phyloP scores from a whole-genome alignment of 2,329 filamentous ascomycete genomes.

The Phialemoniopsis sp. region DNA sequence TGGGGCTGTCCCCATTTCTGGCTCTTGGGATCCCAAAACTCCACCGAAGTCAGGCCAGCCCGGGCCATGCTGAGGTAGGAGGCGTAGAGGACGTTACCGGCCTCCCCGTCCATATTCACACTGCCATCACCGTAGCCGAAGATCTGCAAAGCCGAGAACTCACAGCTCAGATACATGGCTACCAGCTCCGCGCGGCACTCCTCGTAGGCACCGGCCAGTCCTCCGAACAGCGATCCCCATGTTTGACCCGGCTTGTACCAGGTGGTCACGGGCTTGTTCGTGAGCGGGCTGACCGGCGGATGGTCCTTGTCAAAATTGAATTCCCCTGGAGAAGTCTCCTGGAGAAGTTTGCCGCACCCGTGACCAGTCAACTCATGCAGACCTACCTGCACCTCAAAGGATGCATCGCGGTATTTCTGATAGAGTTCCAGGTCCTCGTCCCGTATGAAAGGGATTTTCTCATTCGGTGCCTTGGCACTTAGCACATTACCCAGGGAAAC shows the following conservation, averaged over 20 bases:
- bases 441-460: slow-evolving; percentile 87
- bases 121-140: slow-evolving; percentile 85
- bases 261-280: slow-evolving; percentile 69
- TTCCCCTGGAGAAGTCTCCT: slow-evolving; percentile 76
- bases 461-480: slow-evolving; percentile 84
- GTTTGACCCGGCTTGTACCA: slow-evolving; percentile 97
- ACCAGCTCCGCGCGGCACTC: slow-evolving; percentile 94
- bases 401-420: slow-evolving; percentile 75
- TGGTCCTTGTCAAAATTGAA: slow-evolving; percentile 87
- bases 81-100: slow-evolving; percentile 82
- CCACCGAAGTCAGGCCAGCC: slow-evolving; percentile 81
- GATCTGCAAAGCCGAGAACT: slow-evolving; percentile 83
- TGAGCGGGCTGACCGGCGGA: slow-evolving; percentile 78
- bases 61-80: slow-evolving; percentile 92
- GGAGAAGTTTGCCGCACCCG: slow-evolving; percentile 88
- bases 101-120: slow-evolving; percentile 67
- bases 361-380: slow-evolving; percentile 84
- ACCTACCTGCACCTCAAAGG: slow-evolving; percentile 94
- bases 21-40: slow-evolving; percentile 91
- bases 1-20: slow-evolving; percentile 92
- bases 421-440: slow-evolving; percentile 74
- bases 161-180: slow-evolving; percentile 85
- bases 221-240: slow-evolving; percentile 89
- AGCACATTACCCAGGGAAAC: slow-evolving; percentile 91
- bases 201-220: slow-evolving; percentile 83